Percentiles rank a stretch among this genome's conserved stretches.
phyloP scores from a whole-genome alignment of 2,329 filamentous ascomycete genomes.

The Didymellaceae sp. region DNA sequence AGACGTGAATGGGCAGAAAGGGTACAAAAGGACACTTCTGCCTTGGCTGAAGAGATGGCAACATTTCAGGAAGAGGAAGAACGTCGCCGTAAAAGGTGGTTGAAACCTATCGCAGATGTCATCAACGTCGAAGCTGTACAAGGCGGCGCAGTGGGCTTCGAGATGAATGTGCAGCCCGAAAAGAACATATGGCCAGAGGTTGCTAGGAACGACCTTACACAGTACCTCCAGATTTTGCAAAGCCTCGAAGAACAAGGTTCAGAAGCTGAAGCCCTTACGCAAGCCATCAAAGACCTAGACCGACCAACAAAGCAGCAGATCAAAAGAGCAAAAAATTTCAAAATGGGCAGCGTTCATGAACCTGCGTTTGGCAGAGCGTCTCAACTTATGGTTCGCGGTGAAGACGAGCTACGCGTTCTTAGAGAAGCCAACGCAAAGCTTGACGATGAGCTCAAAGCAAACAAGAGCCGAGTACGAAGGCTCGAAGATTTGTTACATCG shows the following conservation, averaged over 20 bases:
- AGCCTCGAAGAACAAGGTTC: constrained; percentile 69
- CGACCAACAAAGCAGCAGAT: constrained; percentile 84
- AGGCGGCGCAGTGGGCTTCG: constrained; percentile 74
- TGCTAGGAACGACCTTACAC: constrained; percentile 75
- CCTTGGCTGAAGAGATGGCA: constrained; percentile 90
- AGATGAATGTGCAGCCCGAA: constrained; percentile 83
- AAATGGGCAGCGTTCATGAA: constrained; percentile 94
- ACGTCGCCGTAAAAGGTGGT: constrained; percentile 87
- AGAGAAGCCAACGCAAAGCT: constrained; percentile 63
- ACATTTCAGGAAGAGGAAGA: constrained; percentile 91
- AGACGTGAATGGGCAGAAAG: constrained; percentile 91
- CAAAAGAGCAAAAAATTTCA: constrained; percentile 90
- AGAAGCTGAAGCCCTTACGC: constrained; percentile 74
- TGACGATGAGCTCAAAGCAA: constrained; percentile 73
- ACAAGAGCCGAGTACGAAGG: constrained; percentile 89
- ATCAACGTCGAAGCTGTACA: constrained; percentile 72
- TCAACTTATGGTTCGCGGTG: constrained; percentile 77
- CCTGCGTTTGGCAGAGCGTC: constrained; percentile 86
- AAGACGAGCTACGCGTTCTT: constrained; percentile 73
- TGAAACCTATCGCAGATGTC: constrained; percentile 80
- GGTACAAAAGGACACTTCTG: constrained; percentile 84
- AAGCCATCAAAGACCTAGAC: constrained; percentile 79
- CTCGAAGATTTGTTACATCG: constrained; percentile 92
- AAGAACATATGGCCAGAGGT: constrained; percentile 82
- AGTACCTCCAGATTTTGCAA: constrained; percentile 72